Evolutionary conservation across 805 yeast genomes (phyloP).

Genomic region (Teunomyces funiuensis): DNA sequence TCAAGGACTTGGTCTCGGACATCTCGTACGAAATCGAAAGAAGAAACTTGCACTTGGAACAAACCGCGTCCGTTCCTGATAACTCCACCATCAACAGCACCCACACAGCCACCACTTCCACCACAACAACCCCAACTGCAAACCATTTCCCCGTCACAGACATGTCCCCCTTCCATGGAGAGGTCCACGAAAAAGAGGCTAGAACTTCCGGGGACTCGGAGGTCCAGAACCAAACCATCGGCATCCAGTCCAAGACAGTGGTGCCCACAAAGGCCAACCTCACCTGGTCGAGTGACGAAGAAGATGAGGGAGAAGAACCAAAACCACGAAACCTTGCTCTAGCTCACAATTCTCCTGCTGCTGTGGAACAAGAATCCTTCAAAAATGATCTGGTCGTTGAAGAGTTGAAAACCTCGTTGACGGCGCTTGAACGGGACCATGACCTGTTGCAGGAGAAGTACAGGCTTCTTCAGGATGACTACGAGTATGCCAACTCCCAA

Average conservation of each 20-base stretch:
- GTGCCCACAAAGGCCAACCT: conserved; percentile 84
- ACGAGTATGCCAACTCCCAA: conserved; percentile 19
- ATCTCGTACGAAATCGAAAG: conserved; percentile 84
- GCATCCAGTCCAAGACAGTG: conserved; percentile 64
- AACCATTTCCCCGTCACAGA: neutral
- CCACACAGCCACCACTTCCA: neutral
- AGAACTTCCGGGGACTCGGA: conserved; percentile 6
- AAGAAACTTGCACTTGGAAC: conserved; percentile 52
- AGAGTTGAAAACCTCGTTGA: conserved; percentile 9
- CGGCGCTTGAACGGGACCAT: conserved; percentile 8
- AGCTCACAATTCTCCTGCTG: neutral
- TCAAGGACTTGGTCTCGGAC: conserved; percentile 88
- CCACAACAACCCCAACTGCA: neutral
- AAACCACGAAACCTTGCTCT: neutral
- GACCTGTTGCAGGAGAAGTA: conserved; percentile 16
- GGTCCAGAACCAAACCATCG: conserved; percentile 27
- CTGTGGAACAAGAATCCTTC: conserved; percentile 3
- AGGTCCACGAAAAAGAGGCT: conserved; percentile 3
- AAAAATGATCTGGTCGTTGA: conserved; percentile 9
- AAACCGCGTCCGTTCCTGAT: conserved; percentile 7
- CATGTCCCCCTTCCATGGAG: conserved; percentile 1
- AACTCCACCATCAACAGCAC: neutral
- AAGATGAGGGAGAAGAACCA: conserved; percentile 38
- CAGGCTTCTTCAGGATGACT: conserved; percentile 22
- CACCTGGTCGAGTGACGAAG: conserved; percentile 88